A percentile compares a stretch with the other conserved stretches of the same genome.
Evolutionary conservation across 768 basidiomycete genomes (phyloP).

Genomic region (Exsudoporus frostii): DNA sequence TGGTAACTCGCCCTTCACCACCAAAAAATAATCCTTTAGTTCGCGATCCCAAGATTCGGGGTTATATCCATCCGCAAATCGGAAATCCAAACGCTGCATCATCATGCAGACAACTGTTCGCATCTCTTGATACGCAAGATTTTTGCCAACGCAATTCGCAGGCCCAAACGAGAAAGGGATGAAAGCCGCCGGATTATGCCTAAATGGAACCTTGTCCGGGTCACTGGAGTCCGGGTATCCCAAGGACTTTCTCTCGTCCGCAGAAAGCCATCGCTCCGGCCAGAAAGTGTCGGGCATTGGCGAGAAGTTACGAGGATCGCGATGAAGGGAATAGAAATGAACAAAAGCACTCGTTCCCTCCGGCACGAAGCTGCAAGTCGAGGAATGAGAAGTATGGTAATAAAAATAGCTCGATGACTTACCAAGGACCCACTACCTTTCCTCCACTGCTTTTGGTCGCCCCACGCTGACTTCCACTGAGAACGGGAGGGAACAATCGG

Average conservation of each 20-base stretch:
- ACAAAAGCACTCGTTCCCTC: constrained; percentile 43
- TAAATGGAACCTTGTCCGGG: constrained; percentile 28
- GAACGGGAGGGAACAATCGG: constrained; percentile 47
- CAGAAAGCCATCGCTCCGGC: constrained; percentile 43
- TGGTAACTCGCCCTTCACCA: constrained; percentile 33
- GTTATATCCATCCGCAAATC: constrained; percentile 38
- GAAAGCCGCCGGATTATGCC: constrained; percentile 37
- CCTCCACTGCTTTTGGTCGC: constrained; percentile 36
- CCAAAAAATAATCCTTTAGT: constrained; percentile 39
- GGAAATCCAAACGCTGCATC: constrained; percentile 41
- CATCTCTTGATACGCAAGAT: constrained; percentile 43
- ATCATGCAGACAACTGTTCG: constrained; percentile 37
- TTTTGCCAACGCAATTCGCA: constrained; percentile 43
- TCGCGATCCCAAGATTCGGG: constrained; percentile 32
- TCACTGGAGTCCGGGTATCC: constrained; percentile 24
- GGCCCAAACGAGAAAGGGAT: constrained; percentile 47
- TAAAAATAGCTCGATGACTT: constrained; percentile 14
- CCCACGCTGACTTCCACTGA: constrained; percentile 45
- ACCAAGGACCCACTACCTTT: constrained; percentile 40
- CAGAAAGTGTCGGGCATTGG: constrained; percentile 43
- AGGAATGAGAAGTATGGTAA: constrained; percentile 9
- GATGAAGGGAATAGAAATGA: constrained; percentile 43
- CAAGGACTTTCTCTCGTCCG: constrained; percentile 24
- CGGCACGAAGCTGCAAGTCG: constrained; percentile 38
- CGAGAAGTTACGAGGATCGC: constrained; percentile 45